A percentile compares a stretch with the other conserved stretches of the same genome.
phyloP scores from a whole-genome alignment of 2,329 filamentous ascomycete species.

The Exophiala calicioides region DNA sequence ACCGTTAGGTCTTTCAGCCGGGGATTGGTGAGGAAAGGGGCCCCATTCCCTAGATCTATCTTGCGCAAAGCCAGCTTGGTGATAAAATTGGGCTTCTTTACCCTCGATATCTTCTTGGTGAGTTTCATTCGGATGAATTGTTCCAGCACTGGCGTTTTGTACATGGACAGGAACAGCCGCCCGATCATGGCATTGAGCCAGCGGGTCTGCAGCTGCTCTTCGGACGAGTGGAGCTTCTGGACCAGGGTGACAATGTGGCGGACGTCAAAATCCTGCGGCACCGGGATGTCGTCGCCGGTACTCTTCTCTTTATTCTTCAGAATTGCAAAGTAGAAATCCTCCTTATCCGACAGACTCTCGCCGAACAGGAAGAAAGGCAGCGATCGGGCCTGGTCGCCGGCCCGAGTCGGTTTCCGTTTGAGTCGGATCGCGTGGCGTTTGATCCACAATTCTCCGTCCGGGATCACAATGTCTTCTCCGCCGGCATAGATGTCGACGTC shows the following conservation, averaged over 20 bases:
- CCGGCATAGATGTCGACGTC: slow-evolving; percentile 82
- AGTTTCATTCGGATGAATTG: slow-evolving; percentile 80
- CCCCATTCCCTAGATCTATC: slow-evolving; percentile 82
- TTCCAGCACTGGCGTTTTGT: slow-evolving; percentile 81
- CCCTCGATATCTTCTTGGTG: slow-evolving; percentile 91
- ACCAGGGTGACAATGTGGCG: slow-evolving; percentile 87
- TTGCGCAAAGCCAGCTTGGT: slow-evolving; percentile 78
- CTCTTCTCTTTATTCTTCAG: slow-evolving; percentile 78
- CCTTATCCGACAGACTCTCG: slow-evolving; percentile 92
- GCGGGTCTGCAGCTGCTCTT: slow-evolving; percentile 84
- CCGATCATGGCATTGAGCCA: slow-evolving; percentile 94
- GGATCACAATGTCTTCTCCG: slow-evolving; percentile 70
- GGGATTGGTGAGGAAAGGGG: slow-evolving; percentile 86
- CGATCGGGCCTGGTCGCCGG: slow-evolving; percentile 59
- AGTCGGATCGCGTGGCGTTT: slow-evolving; percentile 89
- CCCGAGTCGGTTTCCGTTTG: slow-evolving; percentile 60
- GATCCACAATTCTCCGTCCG: slow-evolving; percentile 92
- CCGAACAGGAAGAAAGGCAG: slow-evolving; percentile 94
- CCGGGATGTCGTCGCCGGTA: slow-evolving; percentile 60
- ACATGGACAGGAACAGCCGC: slow-evolving; percentile 81
- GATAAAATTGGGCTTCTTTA: slow-evolving; percentile 88
- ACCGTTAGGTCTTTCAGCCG: slow-evolving; percentile 85
- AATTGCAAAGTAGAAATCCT: slow-evolving; percentile 96
- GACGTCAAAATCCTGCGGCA: slow-evolving; percentile 74
- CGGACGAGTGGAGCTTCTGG: slow-evolving; percentile 84